Evolutionary conservation across 1,284 basidiomycete genomes (phyloP).

Genomic region (Trichosporon coremiiforme): DNA sequence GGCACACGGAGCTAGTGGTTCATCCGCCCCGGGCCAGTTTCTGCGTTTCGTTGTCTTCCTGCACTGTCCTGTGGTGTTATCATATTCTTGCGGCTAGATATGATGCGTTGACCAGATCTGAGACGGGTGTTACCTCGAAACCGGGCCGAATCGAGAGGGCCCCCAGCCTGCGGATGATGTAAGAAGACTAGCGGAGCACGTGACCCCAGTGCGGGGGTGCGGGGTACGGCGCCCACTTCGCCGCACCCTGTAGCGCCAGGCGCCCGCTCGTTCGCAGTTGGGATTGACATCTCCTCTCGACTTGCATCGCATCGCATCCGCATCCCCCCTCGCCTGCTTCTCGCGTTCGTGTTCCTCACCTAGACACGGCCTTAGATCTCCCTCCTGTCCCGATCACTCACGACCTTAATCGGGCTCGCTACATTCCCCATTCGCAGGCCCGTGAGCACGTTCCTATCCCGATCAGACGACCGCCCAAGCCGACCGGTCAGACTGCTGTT

Average conservation of each 20-base stretch:
- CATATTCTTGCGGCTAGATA: too few relatives aligned
- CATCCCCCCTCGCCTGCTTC: neutral
- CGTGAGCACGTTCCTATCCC: neutral
- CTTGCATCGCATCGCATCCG: neutral
- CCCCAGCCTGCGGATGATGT: neutral
- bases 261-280: neutral
- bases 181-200: neutral
- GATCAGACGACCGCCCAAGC: neutral
- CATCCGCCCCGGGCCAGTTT: too few relatives aligned
- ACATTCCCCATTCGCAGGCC: neutral
- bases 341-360: neutral
- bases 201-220: conserved; percentile 1
- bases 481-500: neutral
- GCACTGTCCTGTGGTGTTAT: too few relatives aligned
- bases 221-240: conserved; percentile 4
- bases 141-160: neutral
- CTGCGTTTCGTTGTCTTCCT: too few relatives aligned
- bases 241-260: neutral
- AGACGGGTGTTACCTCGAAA: neutral
- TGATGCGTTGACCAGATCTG: neutral
- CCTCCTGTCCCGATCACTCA: neutral
- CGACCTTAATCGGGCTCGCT: conserved; percentile 3
- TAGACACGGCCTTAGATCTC: neutral
- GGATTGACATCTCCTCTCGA: neutral
- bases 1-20: too few relatives aligned